Evolutionary conservation across 2,329 filamentous ascomycete genomes (phyloP).

Genomic region (Calonectria hongkongensis): DNA sequence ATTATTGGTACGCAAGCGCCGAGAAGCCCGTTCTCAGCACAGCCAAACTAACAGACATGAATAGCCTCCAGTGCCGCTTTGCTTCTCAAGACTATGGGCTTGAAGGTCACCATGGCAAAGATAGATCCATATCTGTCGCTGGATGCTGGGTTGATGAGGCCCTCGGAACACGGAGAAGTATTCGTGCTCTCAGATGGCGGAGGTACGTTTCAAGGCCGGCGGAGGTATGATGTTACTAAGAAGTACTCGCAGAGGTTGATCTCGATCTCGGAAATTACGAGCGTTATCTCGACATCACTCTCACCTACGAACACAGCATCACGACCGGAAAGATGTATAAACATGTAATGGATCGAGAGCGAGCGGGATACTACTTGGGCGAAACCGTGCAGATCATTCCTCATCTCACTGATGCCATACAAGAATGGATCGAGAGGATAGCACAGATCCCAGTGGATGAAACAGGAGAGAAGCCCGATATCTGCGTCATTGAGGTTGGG

Average conservation of each 20-base stretch:
- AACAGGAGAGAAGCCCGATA: constrained; percentile 86
- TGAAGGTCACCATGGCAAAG: constrained; percentile 78
- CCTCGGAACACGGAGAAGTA: constrained; percentile 83
- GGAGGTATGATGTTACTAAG: background rate
- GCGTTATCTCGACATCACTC: constrained; percentile 85
- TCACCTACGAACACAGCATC: constrained; percentile 94
- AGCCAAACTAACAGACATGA: background rate
- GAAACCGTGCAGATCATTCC: constrained; percentile 78
- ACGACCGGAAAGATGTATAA: constrained; percentile 98
- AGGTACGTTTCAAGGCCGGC: constrained; percentile 32
- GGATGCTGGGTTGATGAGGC: constrained; percentile 56
- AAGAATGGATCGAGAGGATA: constrained; percentile 93
- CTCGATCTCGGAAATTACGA: constrained; percentile 76
- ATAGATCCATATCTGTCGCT: constrained; percentile 71
- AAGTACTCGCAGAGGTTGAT: constrained; percentile 61
- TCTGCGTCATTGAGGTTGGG: constrained; percentile 87
- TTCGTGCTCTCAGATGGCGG: constrained; percentile 87
- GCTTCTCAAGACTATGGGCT: constrained; percentile 85
- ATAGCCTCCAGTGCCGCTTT: constrained; percentile 71
- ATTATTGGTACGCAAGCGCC: constrained; percentile 8
- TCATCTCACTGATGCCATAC: constrained; percentile 92
- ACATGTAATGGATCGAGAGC: constrained; percentile 85
- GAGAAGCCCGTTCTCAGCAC: background rate
- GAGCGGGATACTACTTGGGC: constrained; percentile 85
- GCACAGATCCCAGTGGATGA: constrained; percentile 91